Percentiles rank a stretch among this genome's conserved stretches.
phyloP scores from a whole-genome alignment of 805 yeast genomes.

The Candida multigemmis region DNA sequence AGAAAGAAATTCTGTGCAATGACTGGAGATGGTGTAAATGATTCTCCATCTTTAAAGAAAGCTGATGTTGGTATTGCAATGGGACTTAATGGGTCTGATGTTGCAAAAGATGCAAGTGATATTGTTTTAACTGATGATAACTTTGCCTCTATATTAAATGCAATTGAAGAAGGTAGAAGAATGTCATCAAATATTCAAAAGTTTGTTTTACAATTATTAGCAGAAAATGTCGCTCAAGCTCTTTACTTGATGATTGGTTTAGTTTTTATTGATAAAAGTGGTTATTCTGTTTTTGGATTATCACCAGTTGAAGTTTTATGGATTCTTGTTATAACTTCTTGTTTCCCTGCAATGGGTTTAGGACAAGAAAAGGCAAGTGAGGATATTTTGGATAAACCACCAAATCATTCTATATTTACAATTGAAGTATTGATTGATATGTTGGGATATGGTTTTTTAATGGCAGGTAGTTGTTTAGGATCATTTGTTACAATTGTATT shows the following conservation, averaged over 20 bases:
- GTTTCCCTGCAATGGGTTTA: constrained; percentile 80
- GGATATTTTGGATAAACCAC: constrained; percentile 28
- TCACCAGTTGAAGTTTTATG: constrained; percentile 70
- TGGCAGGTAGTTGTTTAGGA: constrained; percentile 32
- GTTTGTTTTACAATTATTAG: constrained; percentile 64
- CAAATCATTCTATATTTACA: constrained; percentile 28
- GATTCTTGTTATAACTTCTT: constrained; percentile 71
- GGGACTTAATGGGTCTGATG: constrained; percentile 75
- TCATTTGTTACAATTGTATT: constrained; percentile 27
- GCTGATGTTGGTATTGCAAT: constrained; percentile 81
- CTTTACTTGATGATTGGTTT: constrained; percentile 43
- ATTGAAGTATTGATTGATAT: constrained; percentile 32
- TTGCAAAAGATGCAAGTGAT: constrained; percentile 78
- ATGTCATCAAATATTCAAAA: constrained; percentile 75
- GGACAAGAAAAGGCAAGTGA: constrained; percentile 40
- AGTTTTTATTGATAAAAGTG: constrained; percentile 21
- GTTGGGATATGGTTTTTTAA: constrained; percentile 31
- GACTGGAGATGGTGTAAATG: constrained; percentile 68
- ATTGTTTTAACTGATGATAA: constrained; percentile 65
- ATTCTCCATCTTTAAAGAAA: constrained; percentile 66
- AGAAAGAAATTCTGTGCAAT: constrained; percentile 27
- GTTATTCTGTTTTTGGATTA: constrained; percentile 27
- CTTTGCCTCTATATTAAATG: constrained; percentile 70
- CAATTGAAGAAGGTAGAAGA: constrained; percentile 73
- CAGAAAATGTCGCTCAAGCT: constrained; percentile 68